phyloP scores from a whole-genome alignment of 495 filamentous ascomycete genomes.

The Podospora sp. region DNA sequence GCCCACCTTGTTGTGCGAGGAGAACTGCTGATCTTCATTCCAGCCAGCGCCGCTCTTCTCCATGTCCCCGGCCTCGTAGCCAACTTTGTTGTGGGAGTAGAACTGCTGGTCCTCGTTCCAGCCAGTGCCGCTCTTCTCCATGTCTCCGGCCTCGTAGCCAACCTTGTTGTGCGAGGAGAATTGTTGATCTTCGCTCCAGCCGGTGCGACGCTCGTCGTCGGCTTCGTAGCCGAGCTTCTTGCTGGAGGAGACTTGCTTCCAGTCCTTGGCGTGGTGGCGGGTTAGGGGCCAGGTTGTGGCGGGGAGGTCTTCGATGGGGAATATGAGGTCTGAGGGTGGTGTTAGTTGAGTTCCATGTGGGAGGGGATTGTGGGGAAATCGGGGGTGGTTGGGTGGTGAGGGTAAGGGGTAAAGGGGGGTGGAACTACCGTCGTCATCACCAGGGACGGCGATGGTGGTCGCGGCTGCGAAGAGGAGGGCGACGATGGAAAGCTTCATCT shows the following conservation, averaged over 20 bases:
- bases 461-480: background rate
- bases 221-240: background rate
- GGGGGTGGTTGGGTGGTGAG: background rate
- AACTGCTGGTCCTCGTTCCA: background rate
- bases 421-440: background rate
- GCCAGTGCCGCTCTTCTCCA: background rate
- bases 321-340: background rate
- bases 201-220: background rate
- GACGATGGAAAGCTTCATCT: background rate
- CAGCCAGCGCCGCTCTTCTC: background rate
- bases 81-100: background rate
- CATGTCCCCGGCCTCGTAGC: too few relatives aligned
- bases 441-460: background rate
- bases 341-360: background rate
- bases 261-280: background rate
- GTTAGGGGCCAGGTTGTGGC: background rate
- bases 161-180: background rate
- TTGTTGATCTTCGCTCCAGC: background rate
- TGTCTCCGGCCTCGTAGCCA: background rate
- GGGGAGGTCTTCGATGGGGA: background rate
- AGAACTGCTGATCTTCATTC: background rate
- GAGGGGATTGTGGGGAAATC: background rate
- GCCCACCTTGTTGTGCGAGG: background rate
- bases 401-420: too few relatives aligned
- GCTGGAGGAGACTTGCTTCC: background rate